Evolutionary conservation across 2,329 filamentous ascomycete species (phyloP).

Genomic region (Cytospora paraplurivora): DNA sequence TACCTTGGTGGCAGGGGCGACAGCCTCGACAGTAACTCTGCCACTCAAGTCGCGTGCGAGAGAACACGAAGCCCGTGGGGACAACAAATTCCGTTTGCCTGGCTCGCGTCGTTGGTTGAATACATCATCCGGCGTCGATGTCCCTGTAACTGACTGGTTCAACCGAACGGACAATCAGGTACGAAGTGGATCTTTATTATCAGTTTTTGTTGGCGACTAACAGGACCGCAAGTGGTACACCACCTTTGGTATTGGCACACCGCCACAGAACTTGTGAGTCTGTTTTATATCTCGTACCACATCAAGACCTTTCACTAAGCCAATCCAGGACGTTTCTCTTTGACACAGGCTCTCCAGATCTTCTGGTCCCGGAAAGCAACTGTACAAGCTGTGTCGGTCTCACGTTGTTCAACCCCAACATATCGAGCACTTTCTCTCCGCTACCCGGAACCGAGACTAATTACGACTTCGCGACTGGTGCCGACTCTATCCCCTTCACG

Average conservation of each 20-base stretch:
- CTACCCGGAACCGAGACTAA: constrained; percentile 29
- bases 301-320: no score
- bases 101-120: neutral
- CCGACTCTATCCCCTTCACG: constrained; percentile 35
- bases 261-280: constrained; percentile 35
- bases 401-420: constrained; percentile 34
- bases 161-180: constrained; percentile 25
- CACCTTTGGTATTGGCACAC: constrained; percentile 28
- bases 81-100: neutral
- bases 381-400: constrained; percentile 35
- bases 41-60: constrained; percentile 15
- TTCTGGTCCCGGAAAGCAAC: constrained; percentile 36
- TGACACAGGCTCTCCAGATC: constrained; percentile 36
- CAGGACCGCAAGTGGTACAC: constrained; percentile 28
- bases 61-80: neutral
- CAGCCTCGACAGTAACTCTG: constrained; percentile 12
- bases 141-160: constrained; percentile 27
- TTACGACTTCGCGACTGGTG: constrained; percentile 35
- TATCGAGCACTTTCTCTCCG: constrained; percentile 36
- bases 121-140: constrained; percentile 2
- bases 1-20: neutral
- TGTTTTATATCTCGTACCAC: no score
- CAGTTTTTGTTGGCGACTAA: neutral
- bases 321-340: constrained; percentile 36
- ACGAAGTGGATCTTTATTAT: neutral